Base-by-base conservation (phyloP, 2,329 filamentous ascomycete species). In the Mycosphaerelloides madeirae region DNA sequence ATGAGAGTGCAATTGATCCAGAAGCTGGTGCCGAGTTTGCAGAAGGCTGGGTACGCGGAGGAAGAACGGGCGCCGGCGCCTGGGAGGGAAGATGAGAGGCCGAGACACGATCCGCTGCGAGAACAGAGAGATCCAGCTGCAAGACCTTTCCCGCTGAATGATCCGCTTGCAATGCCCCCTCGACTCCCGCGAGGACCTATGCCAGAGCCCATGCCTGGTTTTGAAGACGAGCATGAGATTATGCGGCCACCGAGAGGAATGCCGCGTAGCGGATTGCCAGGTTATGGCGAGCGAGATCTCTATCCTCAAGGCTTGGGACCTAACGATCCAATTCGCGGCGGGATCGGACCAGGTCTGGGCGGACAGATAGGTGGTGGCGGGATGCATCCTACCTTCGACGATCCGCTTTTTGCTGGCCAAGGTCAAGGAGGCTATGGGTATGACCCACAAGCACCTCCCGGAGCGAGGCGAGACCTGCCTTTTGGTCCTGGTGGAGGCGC, bases 351-450 rank as follows among this genome's bases (percentile, higher is more conserved):
- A 33, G 76, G 79, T 0, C 66, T 81, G 4, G 72, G 74, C 16
- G 69, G 75, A n/a, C 72, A 39, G 6, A 50, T 55, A 1, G 78
- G 80, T 12, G 78, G 81, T 15, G 77, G 77, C 11, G 93, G 93
- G 1, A 98, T 98, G 93, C 87, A 96, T 66, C 93, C 93, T 1
- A 95, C 90, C 0, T 93, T 95, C 63, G 88, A 95, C 57, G 90
- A 97, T 61, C 88, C 87, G 6, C 67, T 96, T 37, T 95, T 95
- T 62, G 77, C 76, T 6, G 75, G 72, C 1, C 67, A 71, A 1
- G 70, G 73, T 2, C 66, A 68, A 29, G 72, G 64, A 12, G 66
- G 67, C 12, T 25, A 25, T 25, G 73, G 71, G 0, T 84, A 78
- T 59, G 78, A 90, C 60, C 81, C 84, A 1, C 84, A 83, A 62